Percentiles rank a stretch among this genome's conserved stretches.
Conservation (phyloP, 129 eudicot species). For the Artemisia argyi region DNA sequence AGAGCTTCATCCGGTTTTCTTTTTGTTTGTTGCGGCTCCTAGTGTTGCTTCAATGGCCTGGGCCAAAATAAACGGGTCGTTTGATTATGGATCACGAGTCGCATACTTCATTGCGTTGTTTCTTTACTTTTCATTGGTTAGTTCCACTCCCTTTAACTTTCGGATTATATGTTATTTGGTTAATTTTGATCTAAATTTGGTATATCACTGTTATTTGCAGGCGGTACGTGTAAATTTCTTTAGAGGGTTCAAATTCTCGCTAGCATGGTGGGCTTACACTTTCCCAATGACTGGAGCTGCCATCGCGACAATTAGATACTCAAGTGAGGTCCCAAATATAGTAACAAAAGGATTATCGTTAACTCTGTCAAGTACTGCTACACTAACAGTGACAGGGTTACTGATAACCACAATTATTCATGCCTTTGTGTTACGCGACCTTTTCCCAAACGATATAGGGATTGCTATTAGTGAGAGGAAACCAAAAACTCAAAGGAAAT, state of each 20-base stretch:
- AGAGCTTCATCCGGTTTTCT: conserved; percentile 95
- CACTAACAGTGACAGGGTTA: conserved; percentile 57
- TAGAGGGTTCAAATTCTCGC: conserved; percentile 85
- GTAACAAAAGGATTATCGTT: conserved; percentile 48
- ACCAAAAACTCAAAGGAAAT: conserved; percentile 43
- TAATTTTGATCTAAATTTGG: not conserved
- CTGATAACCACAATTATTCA: conserved; percentile 64
- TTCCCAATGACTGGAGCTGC: conserved; percentile 93
- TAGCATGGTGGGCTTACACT: conserved; percentile 99
- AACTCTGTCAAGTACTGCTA: conserved; percentile 47
- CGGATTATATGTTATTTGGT: not conserved
- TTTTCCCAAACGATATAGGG: conserved; percentile 84
- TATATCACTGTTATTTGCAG: conserved; percentile 7
- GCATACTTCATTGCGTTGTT: conserved; percentile 85
- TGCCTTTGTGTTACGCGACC: conserved; percentile 69
- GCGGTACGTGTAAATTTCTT: conserved; percentile 85
- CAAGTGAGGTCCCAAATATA: conserved; percentile 55
- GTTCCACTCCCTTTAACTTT: not conserved
- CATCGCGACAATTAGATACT: conserved; percentile 69
- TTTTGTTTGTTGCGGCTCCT: conserved; percentile 85
- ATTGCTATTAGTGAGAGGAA: conserved; percentile 70
- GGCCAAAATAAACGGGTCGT: conserved; percentile 80
- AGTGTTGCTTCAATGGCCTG: conserved; percentile 95
- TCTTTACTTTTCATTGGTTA: conserved; percentile 76
- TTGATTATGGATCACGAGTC: conserved; percentile 64